phyloP scores from a whole-genome alignment of 1,139 yeast species.

The Debaryomyces udenii region DNA sequence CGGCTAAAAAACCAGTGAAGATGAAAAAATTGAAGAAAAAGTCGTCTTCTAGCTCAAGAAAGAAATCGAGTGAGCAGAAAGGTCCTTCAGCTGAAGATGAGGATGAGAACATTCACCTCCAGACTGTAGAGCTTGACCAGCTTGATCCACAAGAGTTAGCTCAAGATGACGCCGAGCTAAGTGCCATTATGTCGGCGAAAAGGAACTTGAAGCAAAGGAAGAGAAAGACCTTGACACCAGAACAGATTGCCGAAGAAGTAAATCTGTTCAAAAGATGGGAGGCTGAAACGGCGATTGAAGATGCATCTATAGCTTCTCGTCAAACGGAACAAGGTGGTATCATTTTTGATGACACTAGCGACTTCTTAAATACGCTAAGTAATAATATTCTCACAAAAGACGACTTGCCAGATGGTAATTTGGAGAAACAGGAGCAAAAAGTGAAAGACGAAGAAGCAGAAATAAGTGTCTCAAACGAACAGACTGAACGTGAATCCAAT shows the following conservation, averaged over 20 bases:
- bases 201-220: conserved; percentile 43
- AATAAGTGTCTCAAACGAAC: conserved; percentile 3
- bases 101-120: conserved; percentile 27
- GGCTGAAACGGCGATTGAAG: conserved; percentile 31
- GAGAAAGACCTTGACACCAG: conserved; percentile 37
- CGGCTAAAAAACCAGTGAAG: conserved; percentile 37
- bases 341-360: conserved; percentile 59
- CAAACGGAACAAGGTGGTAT: conserved; percentile 24
- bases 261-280: conserved; percentile 32
- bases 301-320: conserved; percentile 14
- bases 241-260: conserved; percentile 52
- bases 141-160: conserved; percentile 34
- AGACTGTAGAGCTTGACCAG: conserved; percentile 31
- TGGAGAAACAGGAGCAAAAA: conserved; percentile 5
- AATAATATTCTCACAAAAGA: conserved; percentile 12
- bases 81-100: conserved; percentile 20
- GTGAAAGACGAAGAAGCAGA: conserved; percentile 3
- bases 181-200: conserved; percentile 38
- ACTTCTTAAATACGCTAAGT: conserved; percentile 51
- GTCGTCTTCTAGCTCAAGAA: conserved; percentile 18
- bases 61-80: conserved; percentile 8
- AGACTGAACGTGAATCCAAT: conserved; percentile 8
- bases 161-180: conserved; percentile 51
- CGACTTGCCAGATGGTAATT: background rate
- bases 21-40: conserved; percentile 51